A percentile compares a stretch with the other conserved stretches of the same genome.
phyloP scores from a whole-genome alignment of 164 flowering plant genomes.

The Liriodendron chinense region DNA sequence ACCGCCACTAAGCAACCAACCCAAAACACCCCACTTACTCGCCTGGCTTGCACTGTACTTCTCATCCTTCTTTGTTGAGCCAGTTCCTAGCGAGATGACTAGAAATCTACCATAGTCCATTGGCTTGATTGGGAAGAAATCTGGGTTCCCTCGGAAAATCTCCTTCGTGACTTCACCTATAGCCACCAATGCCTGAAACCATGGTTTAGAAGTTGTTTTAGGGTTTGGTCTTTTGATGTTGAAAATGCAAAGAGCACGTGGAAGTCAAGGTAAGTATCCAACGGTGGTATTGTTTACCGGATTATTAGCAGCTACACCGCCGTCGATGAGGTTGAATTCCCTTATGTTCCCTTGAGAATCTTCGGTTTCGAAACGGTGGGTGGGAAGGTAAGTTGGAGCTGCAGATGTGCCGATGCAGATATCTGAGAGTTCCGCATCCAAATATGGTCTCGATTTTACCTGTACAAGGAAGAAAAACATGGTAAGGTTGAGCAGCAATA shows the following conservation, averaged over 20 bases:
- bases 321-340: constrained; percentile 66
- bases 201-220: background rate
- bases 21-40: constrained; percentile 49
- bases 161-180: constrained; percentile 48
- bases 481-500: background rate
- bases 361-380: constrained; percentile 40
- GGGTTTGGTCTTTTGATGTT: background rate
- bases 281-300: constrained; percentile 33
- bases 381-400: constrained; percentile 58
- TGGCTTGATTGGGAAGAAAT: constrained; percentile 35
- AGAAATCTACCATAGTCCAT: constrained; percentile 40
- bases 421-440: constrained; percentile 48
- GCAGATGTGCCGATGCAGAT: constrained; percentile 66
- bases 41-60: constrained; percentile 40
- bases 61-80: constrained; percentile 29
- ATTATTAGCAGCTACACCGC: constrained; percentile 59
- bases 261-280: background rate
- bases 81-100: constrained; percentile 62
- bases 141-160: constrained; percentile 26
- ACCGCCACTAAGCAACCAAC: constrained; percentile 34
- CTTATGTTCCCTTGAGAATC: constrained; percentile 16
- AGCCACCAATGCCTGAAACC: constrained; percentile 46
- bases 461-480: constrained; percentile 12
- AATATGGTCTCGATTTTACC: constrained; percentile 14
- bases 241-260: too few species aligned